A percentile compares a stretch with the other conserved stretches of the same genome.
phyloP scores from a whole-genome alignment of 306 rosid genomes.

The Coriaria nepalensis region DNA sequence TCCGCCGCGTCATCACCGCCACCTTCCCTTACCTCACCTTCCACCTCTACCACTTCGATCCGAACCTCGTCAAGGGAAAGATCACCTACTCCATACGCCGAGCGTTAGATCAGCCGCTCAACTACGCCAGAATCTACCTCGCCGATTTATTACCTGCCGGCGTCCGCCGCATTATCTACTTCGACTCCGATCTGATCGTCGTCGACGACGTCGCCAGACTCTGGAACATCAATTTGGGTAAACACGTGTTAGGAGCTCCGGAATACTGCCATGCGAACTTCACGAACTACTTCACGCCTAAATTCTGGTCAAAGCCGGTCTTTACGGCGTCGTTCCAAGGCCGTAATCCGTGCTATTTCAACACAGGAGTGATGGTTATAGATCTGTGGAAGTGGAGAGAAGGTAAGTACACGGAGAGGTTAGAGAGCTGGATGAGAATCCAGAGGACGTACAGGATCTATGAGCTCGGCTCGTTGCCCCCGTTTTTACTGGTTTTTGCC shows the following conservation, averaged over 20 bases:
- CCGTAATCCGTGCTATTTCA: constrained; percentile 60
- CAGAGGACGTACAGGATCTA: constrained; percentile 72
- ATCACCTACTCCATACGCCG: constrained; percentile 72
- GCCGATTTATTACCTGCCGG: constrained; percentile 51
- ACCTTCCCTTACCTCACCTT: constrained; percentile 69
- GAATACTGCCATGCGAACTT: constrained; percentile 89
- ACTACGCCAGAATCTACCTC: constrained; percentile 80
- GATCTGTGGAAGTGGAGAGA: constrained; percentile 75
- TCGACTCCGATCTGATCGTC: constrained; percentile 77
- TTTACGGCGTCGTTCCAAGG: constrained; percentile 42
- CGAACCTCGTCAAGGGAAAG: constrained; percentile 59
- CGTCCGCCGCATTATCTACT: constrained; percentile 63
- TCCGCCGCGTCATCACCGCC: constrained; percentile 45
- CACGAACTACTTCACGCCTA: constrained; percentile 65
- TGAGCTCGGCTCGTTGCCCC: constrained; percentile 78
- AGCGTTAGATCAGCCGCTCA: constrained; percentile 82
- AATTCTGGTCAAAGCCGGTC: constrained; percentile 50
- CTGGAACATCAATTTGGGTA: constrained; percentile 48
- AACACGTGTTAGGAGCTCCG: constrained; percentile 70
- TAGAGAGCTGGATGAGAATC: constrained; percentile 78
- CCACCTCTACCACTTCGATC: constrained; percentile 59
- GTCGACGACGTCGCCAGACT: constrained; percentile 87
- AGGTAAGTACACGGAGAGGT: constrained; percentile 47
- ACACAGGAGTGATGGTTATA: constrained; percentile 94
- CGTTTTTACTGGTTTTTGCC: constrained; percentile 73